A percentile compares a stretch with the other conserved stretches of the same genome.
phyloP scores from a whole-genome alignment of 176 grass and related monocot genomes.

The Panicum miliaceum region DNA sequence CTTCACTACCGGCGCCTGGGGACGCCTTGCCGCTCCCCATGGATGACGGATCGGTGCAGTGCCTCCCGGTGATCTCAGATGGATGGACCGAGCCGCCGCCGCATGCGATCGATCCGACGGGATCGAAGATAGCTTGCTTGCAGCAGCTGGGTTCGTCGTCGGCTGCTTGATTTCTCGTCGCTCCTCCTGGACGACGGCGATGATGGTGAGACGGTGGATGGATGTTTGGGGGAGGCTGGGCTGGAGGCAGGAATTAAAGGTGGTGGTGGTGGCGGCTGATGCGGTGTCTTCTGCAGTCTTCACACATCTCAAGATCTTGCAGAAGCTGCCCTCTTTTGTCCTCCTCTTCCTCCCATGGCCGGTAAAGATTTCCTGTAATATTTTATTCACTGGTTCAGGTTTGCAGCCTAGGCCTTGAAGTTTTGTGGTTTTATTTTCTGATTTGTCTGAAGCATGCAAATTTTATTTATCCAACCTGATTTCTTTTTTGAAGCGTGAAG shows the following conservation, averaged over 20 bases:
- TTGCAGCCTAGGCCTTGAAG: neutral
- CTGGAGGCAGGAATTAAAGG: conserved; percentile 19
- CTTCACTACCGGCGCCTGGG: neutral
- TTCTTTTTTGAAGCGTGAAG: too few species aligned
- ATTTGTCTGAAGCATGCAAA: neutral
- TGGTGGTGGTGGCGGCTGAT: conserved; percentile 15
- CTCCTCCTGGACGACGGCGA: neutral
- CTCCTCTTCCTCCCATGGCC: conserved; percentile 35
- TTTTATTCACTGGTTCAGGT: neutral
- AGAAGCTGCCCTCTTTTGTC: conserved; percentile 58
- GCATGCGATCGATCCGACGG: neutral
- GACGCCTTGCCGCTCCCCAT: conserved; percentile 65
- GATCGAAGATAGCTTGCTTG: neutral
- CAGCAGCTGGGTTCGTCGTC: neutral
- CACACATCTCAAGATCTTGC: conserved; percentile 57
- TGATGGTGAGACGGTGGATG: neutral
- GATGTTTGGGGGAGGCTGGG: neutral
- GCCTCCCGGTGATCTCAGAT: neutral
- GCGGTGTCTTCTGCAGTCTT: conserved; percentile 20
- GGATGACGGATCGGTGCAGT: neutral
- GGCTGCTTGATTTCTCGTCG: neutral
- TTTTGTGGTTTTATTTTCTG: neutral
- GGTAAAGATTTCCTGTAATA: conserved; percentile 37
- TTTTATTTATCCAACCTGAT: neutral
- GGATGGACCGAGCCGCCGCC: neutral